Evolutionary conservation across 2,329 filamentous ascomycete species (phyloP).

Genomic region (Fusarium citri): DNA sequence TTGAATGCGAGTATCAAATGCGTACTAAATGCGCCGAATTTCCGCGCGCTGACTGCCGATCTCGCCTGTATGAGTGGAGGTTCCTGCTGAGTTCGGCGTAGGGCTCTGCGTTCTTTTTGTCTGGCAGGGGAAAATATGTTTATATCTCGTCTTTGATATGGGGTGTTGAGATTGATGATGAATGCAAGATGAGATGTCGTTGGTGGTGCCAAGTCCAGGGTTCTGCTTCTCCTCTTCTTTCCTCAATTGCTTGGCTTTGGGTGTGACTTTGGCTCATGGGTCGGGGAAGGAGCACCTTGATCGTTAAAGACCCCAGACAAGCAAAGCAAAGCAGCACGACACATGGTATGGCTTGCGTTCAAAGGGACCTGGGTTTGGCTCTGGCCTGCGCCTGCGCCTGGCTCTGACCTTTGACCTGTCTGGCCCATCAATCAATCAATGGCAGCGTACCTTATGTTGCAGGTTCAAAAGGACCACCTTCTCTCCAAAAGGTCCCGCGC

Average conservation of each 20-base stretch:
- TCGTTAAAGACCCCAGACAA: slow-evolving; percentile 14
- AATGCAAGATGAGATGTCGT: slow-evolving; percentile 16
- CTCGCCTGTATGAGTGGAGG: slow-evolving; percentile 22
- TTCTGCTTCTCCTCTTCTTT: slow-evolving; percentile 18
- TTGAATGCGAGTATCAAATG: slow-evolving; percentile 29
- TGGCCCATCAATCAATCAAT: slow-evolving; percentile 6
- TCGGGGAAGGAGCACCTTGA: slow-evolving; percentile 32
- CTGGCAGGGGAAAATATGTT: not conserved
- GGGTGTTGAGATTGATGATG: not conserved
- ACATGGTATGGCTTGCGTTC: slow-evolving; percentile 37
- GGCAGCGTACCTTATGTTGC: slow-evolving; percentile 25
- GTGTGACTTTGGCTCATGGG: slow-evolving; percentile 14
- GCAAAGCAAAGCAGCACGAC: slow-evolving; percentile 23
- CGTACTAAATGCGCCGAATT: slow-evolving; percentile 33
- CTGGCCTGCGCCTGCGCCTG: slow-evolving; percentile 17
- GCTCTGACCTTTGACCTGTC: slow-evolving; percentile 7
- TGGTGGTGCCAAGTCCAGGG: slow-evolving; percentile 26
- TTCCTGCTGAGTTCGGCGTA: slow-evolving; percentile 15
- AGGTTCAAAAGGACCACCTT: slow-evolving; percentile 44
- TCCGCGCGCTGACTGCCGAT: slow-evolving; percentile 38
- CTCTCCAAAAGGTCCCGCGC: slow-evolving; percentile 48
- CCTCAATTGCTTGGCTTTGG: slow-evolving; percentile 9
- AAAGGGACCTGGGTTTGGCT: slow-evolving; percentile 17
- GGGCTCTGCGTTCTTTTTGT: slow-evolving; percentile 13
- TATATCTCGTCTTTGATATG: not conserved